Percentiles rank a stretch among this genome's conserved stretches.
Conservation (phyloP, 1,139 yeast species). For the Arxiozyma bovina region DNA sequence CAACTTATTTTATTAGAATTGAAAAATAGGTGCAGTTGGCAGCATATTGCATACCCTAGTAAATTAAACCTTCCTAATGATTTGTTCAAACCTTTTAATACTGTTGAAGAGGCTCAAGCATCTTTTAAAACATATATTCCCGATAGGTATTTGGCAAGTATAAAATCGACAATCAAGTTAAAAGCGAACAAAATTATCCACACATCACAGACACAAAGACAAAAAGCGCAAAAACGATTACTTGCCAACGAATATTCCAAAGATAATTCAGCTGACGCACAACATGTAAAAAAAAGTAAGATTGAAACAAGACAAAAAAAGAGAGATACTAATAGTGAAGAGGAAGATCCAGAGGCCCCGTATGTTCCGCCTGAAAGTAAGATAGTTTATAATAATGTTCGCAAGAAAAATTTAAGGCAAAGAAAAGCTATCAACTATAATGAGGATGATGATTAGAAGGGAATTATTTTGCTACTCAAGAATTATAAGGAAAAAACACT, state of each 20-base stretch:
- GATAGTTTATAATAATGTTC: slow-evolving; percentile 18
- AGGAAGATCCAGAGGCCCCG: slow-evolving; percentile 6
- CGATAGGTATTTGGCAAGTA: slow-evolving; percentile 15
- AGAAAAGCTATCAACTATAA: slow-evolving; percentile 37
- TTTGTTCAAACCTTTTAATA: slow-evolving; percentile 48
- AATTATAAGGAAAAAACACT: background rate
- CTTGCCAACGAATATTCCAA: slow-evolving; percentile 21
- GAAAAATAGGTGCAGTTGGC: slow-evolving; percentile 57
- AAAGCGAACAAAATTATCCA: slow-evolving; percentile 23
- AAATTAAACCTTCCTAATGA: slow-evolving; percentile 60
- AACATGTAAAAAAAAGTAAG: background rate
- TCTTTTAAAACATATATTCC: slow-evolving; percentile 25
- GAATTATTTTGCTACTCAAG: background rate
- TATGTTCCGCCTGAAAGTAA: slow-evolving; percentile 2
- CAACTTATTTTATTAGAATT: slow-evolving; percentile 55
- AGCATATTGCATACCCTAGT: slow-evolving; percentile 74
- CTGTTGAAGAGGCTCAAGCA: slow-evolving; percentile 31
- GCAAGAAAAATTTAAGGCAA: slow-evolving; percentile 41
- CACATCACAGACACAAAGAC: slow-evolving; percentile 27
- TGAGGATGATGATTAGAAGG: slow-evolving; percentile 26
- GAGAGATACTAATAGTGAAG: slow-evolving; percentile 7
- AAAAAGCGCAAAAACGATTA: slow-evolving; percentile 25
- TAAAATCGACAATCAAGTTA: slow-evolving; percentile 22
- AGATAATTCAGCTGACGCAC: background rate
- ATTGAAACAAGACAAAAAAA: slow-evolving; percentile 3